These are phyloP conservation scores for Coemansia sp. DNA, from an alignment of 192 early-diverging fungal genomes.

Conservation along the genomic window DNA sequence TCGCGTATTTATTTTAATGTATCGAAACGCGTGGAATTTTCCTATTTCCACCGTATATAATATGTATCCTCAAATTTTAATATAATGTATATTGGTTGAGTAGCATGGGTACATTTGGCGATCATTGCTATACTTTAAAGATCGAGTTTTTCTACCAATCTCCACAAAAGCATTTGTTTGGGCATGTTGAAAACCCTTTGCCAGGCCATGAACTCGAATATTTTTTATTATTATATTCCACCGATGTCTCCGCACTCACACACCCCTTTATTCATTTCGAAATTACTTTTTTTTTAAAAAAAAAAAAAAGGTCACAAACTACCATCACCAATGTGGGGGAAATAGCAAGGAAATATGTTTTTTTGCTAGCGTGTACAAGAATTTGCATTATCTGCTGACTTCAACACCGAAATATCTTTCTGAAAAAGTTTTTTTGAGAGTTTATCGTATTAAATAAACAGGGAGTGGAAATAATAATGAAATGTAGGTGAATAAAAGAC, in stretches of 20 bases:
- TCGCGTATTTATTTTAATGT: not conserved
- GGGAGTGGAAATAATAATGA: not conserved
- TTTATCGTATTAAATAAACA: not conserved
- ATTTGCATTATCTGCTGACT: too few species aligned
- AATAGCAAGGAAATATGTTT: too few species aligned
- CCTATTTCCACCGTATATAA: not conserved
- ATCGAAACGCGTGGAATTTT: not conserved
- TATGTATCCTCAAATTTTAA: not conserved
- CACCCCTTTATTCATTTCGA: not conserved
- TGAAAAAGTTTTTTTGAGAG: too few species aligned
- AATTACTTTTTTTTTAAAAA: not conserved
- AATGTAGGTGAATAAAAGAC: not conserved
- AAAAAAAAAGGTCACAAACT: not conserved
- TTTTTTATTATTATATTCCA: not conserved
- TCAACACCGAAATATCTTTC: too few species aligned
- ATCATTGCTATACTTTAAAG: not conserved
- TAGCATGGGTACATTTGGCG: not conserved
- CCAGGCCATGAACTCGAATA: not conserved
- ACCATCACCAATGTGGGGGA: not conserved
- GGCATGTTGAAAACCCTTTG: not conserved
- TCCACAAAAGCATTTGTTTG: not conserved
- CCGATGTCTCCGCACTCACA: constrained; percentile 4
- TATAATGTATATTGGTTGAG: not conserved
- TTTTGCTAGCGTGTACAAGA: too few species aligned
- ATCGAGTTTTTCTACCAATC: not conserved